Evolutionary conservation across 164 flowering plant genomes (phyloP).

Genomic region (Stephania japonica): DNA sequence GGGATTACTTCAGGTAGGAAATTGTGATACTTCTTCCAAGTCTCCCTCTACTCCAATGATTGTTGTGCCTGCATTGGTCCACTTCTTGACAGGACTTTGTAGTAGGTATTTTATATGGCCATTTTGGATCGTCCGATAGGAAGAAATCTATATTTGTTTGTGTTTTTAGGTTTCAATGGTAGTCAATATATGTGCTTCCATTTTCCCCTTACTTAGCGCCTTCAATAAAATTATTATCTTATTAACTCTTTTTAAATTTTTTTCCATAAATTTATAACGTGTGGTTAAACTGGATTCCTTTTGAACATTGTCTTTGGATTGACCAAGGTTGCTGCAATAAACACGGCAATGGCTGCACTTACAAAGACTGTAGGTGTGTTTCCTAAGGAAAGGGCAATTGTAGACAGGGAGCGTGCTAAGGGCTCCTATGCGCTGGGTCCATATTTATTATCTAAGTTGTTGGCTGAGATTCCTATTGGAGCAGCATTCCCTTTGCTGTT

Average conservation of each 20-base stretch:
- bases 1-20: slow-evolving; percentile 94
- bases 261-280: too few relatives aligned
- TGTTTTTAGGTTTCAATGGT: too few relatives aligned
- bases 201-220: too few relatives aligned
- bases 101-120: not conserved
- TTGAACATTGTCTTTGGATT: slow-evolving; percentile 5
- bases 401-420: slow-evolving; percentile 88
- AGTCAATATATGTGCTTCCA: too few relatives aligned
- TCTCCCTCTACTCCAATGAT: not conserved
- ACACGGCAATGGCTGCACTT: slow-evolving; percentile 99
- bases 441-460: slow-evolving; percentile 76
- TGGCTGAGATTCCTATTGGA: slow-evolving; percentile 92
- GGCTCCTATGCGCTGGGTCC: slow-evolving; percentile 88
- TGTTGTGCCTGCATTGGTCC: not conserved
- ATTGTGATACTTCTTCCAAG: not conserved
- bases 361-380: slow-evolving; percentile 93
- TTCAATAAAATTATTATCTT: too few relatives aligned
- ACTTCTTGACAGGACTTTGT: not conserved
- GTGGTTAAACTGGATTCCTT: not conserved
- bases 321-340: slow-evolving; percentile 86
- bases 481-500: slow-evolving; percentile 94
- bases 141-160: too few relatives aligned
- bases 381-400: slow-evolving; percentile 92
- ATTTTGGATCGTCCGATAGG: too few relatives aligned
- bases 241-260: too few relatives aligned